A percentile compares a stretch with the other conserved stretches of the same genome.
These are phyloP conservation scores for Pleurotus sapidus DNA, from an alignment of 768 basidiomycete genomes.

Conservation along the genomic window DNA sequence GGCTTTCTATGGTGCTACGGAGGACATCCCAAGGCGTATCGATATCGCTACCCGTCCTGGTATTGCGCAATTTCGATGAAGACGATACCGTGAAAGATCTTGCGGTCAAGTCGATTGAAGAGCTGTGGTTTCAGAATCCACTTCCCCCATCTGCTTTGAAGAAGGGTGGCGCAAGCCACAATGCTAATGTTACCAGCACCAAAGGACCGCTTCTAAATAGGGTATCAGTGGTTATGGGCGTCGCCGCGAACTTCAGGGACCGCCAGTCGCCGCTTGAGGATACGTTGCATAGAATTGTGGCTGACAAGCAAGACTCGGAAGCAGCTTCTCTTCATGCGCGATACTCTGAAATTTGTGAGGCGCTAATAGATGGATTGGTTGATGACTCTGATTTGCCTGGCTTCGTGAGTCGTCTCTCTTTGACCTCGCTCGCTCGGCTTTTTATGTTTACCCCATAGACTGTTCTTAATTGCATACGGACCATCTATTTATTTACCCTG, in stretches of 20 bases:
- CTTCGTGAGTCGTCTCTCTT: conserved; percentile 49
- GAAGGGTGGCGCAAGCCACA: conserved; percentile 29
- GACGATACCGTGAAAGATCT: conserved; percentile 95
- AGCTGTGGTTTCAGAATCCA: conserved; percentile 75
- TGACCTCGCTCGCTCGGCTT: neutral
- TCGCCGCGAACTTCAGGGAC: conserved; percentile 79
- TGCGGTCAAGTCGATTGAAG: conserved; percentile 85
- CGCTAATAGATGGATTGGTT: conserved; percentile 82
- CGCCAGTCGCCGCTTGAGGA: conserved; percentile 83
- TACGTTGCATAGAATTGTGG: conserved; percentile 78
- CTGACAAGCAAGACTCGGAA: conserved; percentile 62
- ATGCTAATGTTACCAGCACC: conserved; percentile 43
- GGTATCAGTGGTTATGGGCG: conserved; percentile 82
- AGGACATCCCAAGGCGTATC: conserved; percentile 55
- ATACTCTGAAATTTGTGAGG: conserved; percentile 83
- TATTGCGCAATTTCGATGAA: conserved; percentile 85
- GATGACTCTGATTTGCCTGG: conserved; percentile 80
- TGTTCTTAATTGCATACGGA: conserved; percentile 79
- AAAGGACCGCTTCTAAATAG: conserved; percentile 59
- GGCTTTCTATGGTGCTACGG: conserved; percentile 68
- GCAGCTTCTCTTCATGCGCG: conserved; percentile 53
- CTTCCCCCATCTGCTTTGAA: conserved; percentile 26
- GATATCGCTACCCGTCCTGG: conserved; percentile 82
- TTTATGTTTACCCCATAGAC: conserved; percentile 43
- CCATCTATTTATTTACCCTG: conserved; percentile 77